Percentiles rank a stretch among this genome's conserved stretches.
Evolutionary conservation across 2,329 filamentous ascomycete genomes (phyloP).

Genomic region (Botryotinia convoluta): DNA sequence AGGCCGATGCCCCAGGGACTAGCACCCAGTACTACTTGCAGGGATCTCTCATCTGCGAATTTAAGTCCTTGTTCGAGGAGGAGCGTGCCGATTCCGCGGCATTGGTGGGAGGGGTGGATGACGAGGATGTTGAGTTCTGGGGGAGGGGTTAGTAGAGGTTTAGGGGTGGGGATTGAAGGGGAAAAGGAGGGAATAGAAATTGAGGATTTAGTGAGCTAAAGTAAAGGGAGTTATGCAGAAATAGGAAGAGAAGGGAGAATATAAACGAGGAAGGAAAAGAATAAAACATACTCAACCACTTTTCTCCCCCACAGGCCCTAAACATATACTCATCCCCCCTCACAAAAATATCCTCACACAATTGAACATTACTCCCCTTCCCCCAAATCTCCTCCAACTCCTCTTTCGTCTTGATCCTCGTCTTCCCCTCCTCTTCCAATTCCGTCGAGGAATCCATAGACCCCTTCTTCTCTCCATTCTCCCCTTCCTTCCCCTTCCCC

Average conservation of each 20-base stretch:
- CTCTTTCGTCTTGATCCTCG: background rate
- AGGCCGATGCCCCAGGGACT: conserved; percentile 29
- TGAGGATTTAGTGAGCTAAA: background rate
- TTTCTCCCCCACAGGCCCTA: conserved; percentile 21
- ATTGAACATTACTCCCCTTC: conserved; percentile 27
- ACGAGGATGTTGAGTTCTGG: conserved; percentile 30
- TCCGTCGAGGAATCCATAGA: background rate
- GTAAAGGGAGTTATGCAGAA: background rate
- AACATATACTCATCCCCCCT: conserved; percentile 30
- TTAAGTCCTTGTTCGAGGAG: conserved; percentile 28
- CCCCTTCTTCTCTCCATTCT: background rate
- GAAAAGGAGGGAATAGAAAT: background rate
- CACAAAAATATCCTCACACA: conserved; percentile 33
- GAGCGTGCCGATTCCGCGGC: conserved; percentile 30
- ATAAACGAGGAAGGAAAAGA: background rate
- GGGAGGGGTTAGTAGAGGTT: background rate
- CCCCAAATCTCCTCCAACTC: conserved; percentile 23
- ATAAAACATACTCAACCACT: conserved; percentile 31
- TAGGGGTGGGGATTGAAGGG: background rate
- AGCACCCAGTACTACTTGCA: conserved; percentile 34
- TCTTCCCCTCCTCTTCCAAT: background rate
- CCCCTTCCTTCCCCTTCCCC: background rate
- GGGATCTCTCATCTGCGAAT: conserved; percentile 29
- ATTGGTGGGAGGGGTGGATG: conserved; percentile 28
- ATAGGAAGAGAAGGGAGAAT: background rate